Evolutionary conservation across 768 basidiomycete species (phyloP).

Genomic region (Leccinum longicurvipes): DNA sequence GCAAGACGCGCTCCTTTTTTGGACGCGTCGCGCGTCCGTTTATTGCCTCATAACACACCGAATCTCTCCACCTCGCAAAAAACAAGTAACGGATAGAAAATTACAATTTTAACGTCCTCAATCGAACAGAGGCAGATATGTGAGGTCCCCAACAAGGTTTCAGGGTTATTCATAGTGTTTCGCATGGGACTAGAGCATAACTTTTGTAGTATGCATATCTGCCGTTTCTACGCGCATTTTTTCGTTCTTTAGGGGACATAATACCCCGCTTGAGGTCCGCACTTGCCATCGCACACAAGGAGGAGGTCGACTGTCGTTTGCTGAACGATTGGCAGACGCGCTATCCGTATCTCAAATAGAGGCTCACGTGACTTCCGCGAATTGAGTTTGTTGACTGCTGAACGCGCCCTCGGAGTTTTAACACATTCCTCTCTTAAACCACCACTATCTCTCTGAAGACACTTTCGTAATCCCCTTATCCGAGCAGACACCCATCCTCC

Average conservation of each 20-base stretch:
- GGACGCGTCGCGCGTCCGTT: slow-evolving; percentile 33
- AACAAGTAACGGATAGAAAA: slow-evolving; percentile 30
- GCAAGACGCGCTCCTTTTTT: slow-evolving; percentile 39
- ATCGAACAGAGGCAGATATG: slow-evolving; percentile 15
- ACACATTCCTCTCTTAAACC: slow-evolving; percentile 42
- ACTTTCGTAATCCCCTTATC: slow-evolving; percentile 16
- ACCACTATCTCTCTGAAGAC: slow-evolving; percentile 42
- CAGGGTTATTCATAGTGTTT: slow-evolving; percentile 19
- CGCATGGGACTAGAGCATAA: slow-evolving; percentile 8
- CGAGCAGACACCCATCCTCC: slow-evolving; percentile 11
- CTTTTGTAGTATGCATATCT: slow-evolving; percentile 13
- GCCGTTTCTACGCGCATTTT: slow-evolving; percentile 13
- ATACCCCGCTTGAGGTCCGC: slow-evolving; percentile 9
- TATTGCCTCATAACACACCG: slow-evolving; percentile 26
- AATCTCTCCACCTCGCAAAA: slow-evolving; percentile 27
- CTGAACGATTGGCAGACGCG: slow-evolving; percentile 11
- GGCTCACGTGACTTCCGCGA: slow-evolving; percentile 37
- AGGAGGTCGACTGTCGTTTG: not conserved
- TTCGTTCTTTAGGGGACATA: slow-evolving; percentile 9
- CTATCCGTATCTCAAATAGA: slow-evolving; percentile 31
- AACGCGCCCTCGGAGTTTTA: slow-evolving; percentile 41
- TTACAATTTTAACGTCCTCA: slow-evolving; percentile 16
- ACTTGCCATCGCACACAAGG: slow-evolving; percentile 1
- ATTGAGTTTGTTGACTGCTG: slow-evolving; percentile 40
- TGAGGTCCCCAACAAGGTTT: slow-evolving; percentile 14